Conservation (phyloP, 140 eudicot species). For the Erigeron philadelphicus region DNA sequence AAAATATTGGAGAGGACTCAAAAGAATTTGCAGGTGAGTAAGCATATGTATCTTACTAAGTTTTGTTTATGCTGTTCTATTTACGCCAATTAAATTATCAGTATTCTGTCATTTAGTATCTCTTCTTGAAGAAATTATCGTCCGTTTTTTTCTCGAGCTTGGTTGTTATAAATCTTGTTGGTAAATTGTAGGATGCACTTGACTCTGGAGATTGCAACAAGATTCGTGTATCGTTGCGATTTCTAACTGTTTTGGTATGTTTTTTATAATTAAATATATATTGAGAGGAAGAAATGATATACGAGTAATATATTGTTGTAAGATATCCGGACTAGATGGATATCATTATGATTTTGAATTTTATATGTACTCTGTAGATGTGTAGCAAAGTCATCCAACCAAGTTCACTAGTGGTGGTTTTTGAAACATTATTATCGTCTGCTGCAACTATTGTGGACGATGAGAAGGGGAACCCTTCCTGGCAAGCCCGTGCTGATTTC, state of each 20-base stretch:
- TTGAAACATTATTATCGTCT: constrained; percentile 78
- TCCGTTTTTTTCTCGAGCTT: not conserved
- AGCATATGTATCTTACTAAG: not conserved
- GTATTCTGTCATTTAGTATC: too few relatives aligned
- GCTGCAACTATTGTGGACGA: constrained; percentile 98
- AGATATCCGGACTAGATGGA: not conserved
- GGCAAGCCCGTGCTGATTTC: constrained; percentile 99
- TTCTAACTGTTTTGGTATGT: constrained; percentile 84
- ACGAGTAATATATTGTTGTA: constrained; percentile 13
- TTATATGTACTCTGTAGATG: constrained; percentile 49
- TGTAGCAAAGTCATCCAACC: constrained; percentile 97
- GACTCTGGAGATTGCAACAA: constrained; percentile 66
- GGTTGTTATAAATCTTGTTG: constrained; percentile 8
- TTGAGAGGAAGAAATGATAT: not conserved
- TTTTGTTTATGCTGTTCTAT: too few relatives aligned
- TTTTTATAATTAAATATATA: not conserved
- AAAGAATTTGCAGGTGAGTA: constrained; percentile 62
- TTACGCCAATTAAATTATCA: too few relatives aligned
- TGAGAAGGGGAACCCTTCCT: constrained; percentile 93
- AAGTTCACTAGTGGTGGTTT: constrained; percentile 68
- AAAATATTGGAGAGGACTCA: constrained; percentile 61
- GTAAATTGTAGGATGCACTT: constrained; percentile 57
- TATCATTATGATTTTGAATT: not conserved
- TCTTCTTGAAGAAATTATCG: not conserved
- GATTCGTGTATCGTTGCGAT: constrained; percentile 76